Evolutionary conservation across 2,329 filamentous ascomycete genomes (phyloP).

Genomic region (Alternaria solani): DNA sequence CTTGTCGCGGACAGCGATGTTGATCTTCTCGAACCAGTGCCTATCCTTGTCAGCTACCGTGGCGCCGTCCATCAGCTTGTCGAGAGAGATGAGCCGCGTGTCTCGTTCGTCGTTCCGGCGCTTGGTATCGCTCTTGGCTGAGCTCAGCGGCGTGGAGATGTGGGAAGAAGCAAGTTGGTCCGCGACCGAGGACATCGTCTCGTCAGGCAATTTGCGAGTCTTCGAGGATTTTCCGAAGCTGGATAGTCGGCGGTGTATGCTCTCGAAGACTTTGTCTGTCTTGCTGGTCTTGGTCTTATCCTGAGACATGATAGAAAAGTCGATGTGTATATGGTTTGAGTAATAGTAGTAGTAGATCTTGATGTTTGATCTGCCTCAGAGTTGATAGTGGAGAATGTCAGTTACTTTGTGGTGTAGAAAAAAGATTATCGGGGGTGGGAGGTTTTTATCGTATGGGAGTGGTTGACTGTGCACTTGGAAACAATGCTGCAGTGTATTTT

Average conservation of each 20-base stretch:
- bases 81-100: conserved; percentile 1
- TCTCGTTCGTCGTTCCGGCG: conserved; percentile 6
- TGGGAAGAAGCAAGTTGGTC: neutral
- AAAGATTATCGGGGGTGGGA: too few relatives aligned
- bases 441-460: neutral
- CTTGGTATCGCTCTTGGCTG: neutral
- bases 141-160: neutral
- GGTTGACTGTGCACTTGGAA: neutral
- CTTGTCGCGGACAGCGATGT: conserved; percentile 33
- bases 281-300: neutral
- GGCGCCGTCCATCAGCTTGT: conserved; percentile 3
- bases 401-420: neutral
- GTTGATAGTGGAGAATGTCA: neutral
- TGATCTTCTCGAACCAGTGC: conserved; percentile 34
- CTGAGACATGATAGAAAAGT: neutral
- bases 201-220: neutral
- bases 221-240: neutral
- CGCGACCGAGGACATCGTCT: neutral
- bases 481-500: neutral
- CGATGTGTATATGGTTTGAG: neutral
- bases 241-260: neutral
- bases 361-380: neutral
- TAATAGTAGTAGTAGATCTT: neutral
- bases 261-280: neutral
- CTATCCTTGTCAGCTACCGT: neutral